These are phyloP conservation scores for Gynandropsis gynandra DNA, from an alignment of 345 rosid genomes.

Conservation along the genomic window DNA sequence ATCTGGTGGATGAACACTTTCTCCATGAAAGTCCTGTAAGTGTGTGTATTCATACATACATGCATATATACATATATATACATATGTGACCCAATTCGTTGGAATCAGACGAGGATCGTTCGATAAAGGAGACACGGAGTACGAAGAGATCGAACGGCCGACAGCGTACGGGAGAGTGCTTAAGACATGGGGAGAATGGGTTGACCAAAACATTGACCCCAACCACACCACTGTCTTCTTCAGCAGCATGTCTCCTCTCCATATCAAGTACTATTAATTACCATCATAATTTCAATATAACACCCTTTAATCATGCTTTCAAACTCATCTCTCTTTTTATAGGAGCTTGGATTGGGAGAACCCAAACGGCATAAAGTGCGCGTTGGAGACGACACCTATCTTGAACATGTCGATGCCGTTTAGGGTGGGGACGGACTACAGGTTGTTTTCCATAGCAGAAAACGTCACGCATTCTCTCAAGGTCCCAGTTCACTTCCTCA, in stretches of 20 bases:
- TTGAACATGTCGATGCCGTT: slow-evolving; percentile 33
- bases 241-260: slow-evolving; percentile 86
- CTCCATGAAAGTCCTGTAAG: slow-evolving; percentile 76
- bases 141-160: slow-evolving; percentile 73
- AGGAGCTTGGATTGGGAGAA: slow-evolving; percentile 92
- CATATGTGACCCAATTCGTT: background rate
- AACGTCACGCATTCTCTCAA: slow-evolving; percentile 44
- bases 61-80: background rate
- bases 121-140: slow-evolving; percentile 58
- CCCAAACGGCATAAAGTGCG: slow-evolving; percentile 69
- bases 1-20: slow-evolving; percentile 98
- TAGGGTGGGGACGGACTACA: slow-evolving; percentile 55
- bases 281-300: background rate
- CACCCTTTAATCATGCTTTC: background rate
- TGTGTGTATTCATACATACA: background rate
- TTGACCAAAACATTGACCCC: slow-evolving; percentile 72
- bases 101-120: slow-evolving; percentile 72
- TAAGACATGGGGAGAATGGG: slow-evolving; percentile 83
- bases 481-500: slow-evolving; percentile 45
- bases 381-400: slow-evolving; percentile 51
- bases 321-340: background rate
- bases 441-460: slow-evolving; percentile 35
- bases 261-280: slow-evolving; percentile 48
- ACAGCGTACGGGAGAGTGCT: slow-evolving; percentile 62
- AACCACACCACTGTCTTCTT: slow-evolving; percentile 77